phyloP scores from a whole-genome alignment of 2,329 filamentous ascomycete species.

The Pezizomycotina sp. region DNA sequence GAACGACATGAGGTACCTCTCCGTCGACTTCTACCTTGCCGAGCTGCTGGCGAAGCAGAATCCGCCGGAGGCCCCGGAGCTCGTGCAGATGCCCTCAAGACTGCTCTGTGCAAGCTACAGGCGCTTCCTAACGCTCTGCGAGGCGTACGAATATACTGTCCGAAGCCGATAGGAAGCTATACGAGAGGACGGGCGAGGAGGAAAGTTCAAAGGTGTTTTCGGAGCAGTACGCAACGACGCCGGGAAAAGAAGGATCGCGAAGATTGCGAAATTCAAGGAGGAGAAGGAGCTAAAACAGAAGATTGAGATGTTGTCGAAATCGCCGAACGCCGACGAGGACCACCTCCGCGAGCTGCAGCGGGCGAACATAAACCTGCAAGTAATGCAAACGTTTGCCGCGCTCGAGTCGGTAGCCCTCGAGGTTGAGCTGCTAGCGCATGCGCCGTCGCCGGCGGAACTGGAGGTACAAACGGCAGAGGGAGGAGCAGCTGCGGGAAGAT shows the following conservation, averaged over 20 bases:
- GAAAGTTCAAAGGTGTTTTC: constrained; percentile 10
- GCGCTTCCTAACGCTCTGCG: constrained; percentile 56
- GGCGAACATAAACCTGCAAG: constrained; percentile 53
- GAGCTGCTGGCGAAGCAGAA: constrained; percentile 59
- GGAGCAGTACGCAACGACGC: constrained; percentile 34
- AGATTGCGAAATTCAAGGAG: constrained; percentile 68
- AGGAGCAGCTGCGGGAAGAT: constrained; percentile 32
- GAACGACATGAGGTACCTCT: constrained; percentile 54
- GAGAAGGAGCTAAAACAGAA: constrained; percentile 75
- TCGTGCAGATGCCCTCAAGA: constrained; percentile 45
- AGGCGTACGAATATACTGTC: constrained; percentile 60
- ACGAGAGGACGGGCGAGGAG: constrained; percentile 33
- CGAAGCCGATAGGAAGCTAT: constrained; percentile 47
- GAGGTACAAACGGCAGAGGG: constrained; percentile 28
- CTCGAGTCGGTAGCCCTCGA: constrained; percentile 81
- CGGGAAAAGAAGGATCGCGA: constrained; percentile 56
- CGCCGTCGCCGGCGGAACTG: constrained; percentile 38
- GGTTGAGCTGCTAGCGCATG: constrained; percentile 60
- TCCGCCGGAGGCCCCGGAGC: constrained; percentile 32
- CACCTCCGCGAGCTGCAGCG: constrained; percentile 64
- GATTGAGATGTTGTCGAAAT: constrained; percentile 42
- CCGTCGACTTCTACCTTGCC: constrained; percentile 60
- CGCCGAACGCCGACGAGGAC: constrained; percentile 61
- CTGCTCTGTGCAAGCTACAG: constrained; percentile 58
- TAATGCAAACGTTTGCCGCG: constrained; percentile 67